These are phyloP conservation scores for Salix dunnii DNA, from an alignment of 345 rosid genomes.

Conservation along the genomic window DNA sequence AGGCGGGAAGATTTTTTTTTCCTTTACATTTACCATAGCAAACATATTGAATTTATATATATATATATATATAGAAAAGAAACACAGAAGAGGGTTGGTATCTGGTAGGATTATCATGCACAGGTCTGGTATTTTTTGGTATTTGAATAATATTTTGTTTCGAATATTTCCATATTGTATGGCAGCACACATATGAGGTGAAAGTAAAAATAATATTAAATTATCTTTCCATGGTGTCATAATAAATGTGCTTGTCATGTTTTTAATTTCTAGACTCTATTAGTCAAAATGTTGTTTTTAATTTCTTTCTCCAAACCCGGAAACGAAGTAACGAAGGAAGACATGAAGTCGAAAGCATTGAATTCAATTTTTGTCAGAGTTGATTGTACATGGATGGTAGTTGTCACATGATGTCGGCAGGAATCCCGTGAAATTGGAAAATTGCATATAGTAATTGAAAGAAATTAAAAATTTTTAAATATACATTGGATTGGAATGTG, in stretches of 20 bases:
- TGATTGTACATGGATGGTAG: not conserved
- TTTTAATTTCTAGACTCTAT: not conserved
- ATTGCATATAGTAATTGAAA: too few relatives aligned
- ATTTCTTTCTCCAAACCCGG: not conserved
- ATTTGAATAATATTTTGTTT: constrained; percentile 24
- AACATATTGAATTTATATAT: not conserved
- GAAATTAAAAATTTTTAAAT: too few relatives aligned
- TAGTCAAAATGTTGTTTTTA: not conserved
- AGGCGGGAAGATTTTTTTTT: not conserved
- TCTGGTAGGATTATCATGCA: constrained; percentile 9
- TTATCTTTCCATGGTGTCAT: not conserved
- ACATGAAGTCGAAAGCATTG: not conserved
- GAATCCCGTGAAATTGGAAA: too few relatives aligned
- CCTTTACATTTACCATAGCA: not conserved
- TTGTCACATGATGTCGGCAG: too few relatives aligned
- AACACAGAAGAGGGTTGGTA: not conserved
- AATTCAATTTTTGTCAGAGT: not conserved
- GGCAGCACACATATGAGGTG: constrained; percentile 4
- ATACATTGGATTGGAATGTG: too few relatives aligned
- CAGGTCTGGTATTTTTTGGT: constrained; percentile 17
- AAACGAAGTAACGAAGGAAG: not conserved
- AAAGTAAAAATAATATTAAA: not conserved
- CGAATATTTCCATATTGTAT: not conserved
- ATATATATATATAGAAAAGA: too few relatives aligned
- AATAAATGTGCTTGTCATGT: not conserved